Evolutionary conservation across 352 stramenopile species (phyloP).

Genomic region (Globisporangium okanoganense): DNA sequence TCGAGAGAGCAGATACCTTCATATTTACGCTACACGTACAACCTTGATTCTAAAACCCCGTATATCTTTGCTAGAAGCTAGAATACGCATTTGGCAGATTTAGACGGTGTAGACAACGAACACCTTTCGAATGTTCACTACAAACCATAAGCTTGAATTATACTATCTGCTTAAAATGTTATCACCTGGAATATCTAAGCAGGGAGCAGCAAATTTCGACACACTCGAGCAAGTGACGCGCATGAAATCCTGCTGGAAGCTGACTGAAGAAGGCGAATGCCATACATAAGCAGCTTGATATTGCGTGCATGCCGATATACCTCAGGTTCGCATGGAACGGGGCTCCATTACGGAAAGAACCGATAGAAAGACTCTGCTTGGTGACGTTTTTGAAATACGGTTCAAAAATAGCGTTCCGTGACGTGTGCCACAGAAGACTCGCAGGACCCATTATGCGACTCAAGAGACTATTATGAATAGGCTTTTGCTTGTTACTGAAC

Average conservation of each 20-base stretch:
- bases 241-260: no score
- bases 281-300: neutral
- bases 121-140: no score
- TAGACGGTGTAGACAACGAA: no score
- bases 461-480: neutral
- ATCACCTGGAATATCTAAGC: no score
- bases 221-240: no score
- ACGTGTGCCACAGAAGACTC: neutral
- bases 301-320: neutral
- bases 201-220: no score
- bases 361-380: neutral
- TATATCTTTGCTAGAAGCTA: neutral
- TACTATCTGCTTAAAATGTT: no score
- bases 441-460: neutral
- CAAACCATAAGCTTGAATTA: no score
- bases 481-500: neutral
- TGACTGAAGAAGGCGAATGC: no score
- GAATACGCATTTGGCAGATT: neutral
- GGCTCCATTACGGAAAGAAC: conserved; percentile 1
- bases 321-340: neutral
- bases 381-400: neutral
- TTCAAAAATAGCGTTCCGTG: neutral
- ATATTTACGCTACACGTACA: neutral
- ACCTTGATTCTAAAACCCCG: neutral
- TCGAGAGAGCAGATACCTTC: neutral